Evolutionary conservation across 805 yeast species (phyloP).

Genomic region (Starmerella floris): DNA sequence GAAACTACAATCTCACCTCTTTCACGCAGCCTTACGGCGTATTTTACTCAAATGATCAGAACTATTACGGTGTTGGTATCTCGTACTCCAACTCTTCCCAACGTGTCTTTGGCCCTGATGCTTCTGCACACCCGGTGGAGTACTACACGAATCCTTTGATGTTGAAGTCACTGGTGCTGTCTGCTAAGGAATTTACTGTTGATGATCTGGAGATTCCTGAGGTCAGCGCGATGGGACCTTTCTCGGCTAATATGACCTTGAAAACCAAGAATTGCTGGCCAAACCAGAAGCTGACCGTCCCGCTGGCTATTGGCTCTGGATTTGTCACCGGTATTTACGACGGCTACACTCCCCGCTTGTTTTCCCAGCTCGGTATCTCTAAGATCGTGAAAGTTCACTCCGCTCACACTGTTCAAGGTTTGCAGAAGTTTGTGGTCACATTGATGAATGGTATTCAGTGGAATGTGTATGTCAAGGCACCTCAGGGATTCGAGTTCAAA

Average conservation of each 20-base stretch:
- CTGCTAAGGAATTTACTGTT: slow-evolving; percentile 38
- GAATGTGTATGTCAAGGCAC: slow-evolving; percentile 39
- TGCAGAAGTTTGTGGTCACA: slow-evolving; percentile 31
- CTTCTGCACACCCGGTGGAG: slow-evolving; percentile 30
- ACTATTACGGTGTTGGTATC: slow-evolving; percentile 46
- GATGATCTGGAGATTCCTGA: slow-evolving; percentile 20
- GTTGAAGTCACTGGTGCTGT: slow-evolving; percentile 41
- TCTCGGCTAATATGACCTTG: slow-evolving; percentile 37
- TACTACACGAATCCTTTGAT: slow-evolving; percentile 46
- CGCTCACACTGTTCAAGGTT: slow-evolving; percentile 25
- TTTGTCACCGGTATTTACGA: slow-evolving; percentile 53
- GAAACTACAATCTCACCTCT: slow-evolving; percentile 39
- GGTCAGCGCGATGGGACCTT: slow-evolving; percentile 36
- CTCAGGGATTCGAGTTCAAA: slow-evolving; percentile 26
- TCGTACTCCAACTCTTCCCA: slow-evolving; percentile 40
- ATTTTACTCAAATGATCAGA: slow-evolving; percentile 37
- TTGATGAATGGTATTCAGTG: slow-evolving; percentile 35
- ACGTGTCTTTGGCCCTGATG: slow-evolving; percentile 37
- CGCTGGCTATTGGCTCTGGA: slow-evolving; percentile 73
- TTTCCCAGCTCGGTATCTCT: slow-evolving; percentile 36
- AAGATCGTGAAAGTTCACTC: slow-evolving; percentile 24
- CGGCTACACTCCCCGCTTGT: slow-evolving; percentile 34
- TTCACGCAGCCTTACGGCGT: slow-evolving; percentile 58
- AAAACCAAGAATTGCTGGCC: slow-evolving; percentile 24
- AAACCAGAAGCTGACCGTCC: slow-evolving; percentile 29